Conservation (phyloP, 768 basidiomycete species). For the Boletus rex-veris region DNA sequence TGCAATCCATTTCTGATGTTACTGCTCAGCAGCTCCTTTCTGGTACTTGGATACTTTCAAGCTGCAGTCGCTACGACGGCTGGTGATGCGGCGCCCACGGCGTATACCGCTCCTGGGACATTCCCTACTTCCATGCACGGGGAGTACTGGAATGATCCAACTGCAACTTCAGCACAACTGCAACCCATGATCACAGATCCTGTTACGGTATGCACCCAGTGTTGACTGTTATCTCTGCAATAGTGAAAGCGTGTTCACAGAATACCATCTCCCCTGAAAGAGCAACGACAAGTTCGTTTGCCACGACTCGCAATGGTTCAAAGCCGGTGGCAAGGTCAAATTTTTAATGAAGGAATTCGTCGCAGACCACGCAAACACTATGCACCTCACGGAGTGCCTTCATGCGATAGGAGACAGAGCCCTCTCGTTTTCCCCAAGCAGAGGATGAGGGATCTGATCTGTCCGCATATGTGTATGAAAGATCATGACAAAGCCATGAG, state of each 20-base stretch:
- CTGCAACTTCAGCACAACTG: slow-evolving; percentile 61
- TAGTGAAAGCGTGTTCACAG: slow-evolving; percentile 28
- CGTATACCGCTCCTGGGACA: slow-evolving; percentile 53
- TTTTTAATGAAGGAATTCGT: too few relatives aligned
- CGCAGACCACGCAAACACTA: too few relatives aligned
- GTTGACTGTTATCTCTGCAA: neutral
- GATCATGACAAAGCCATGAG: slow-evolving; percentile 24
- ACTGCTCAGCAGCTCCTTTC: too few relatives aligned
- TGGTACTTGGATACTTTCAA: neutral
- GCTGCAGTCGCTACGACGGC: neutral
- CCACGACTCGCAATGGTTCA: too few relatives aligned
- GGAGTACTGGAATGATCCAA: slow-evolving; percentile 44
- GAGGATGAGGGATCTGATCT: slow-evolving; percentile 18
- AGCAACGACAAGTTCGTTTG: too few relatives aligned
- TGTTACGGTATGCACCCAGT: slow-evolving; percentile 43
- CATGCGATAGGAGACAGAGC: slow-evolving; percentile 45
- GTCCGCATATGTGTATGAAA: slow-evolving; percentile 11
- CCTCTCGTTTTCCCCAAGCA: slow-evolving; percentile 37
- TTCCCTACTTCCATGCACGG: slow-evolving; percentile 60
- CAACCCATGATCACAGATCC: slow-evolving; percentile 71
- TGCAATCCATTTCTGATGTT: too few relatives aligned
- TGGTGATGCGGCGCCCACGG: slow-evolving; percentile 19
- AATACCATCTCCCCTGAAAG: slow-evolving; percentile 49
- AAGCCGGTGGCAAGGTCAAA: too few relatives aligned
- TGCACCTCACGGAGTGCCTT: too few relatives aligned